Base-by-base conservation (phyloP, 768 basidiomycete genomes). In the Punctularia strigosozonata region DNA sequence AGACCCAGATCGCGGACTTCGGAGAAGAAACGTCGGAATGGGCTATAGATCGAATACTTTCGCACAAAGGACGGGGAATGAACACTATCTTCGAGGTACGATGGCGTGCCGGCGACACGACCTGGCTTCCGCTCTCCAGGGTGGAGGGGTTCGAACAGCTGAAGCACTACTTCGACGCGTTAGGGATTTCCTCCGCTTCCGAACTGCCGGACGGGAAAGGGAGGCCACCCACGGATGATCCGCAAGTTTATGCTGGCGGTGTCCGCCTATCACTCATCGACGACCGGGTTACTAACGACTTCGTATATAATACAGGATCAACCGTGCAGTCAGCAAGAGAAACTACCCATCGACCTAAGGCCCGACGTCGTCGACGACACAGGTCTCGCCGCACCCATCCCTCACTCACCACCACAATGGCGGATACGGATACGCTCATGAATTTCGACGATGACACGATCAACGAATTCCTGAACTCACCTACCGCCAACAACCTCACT, bases 121-220 rank as follows among this genome's bases (percentile, higher is more conserved):
- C 54, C 13, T 66, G 64, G 64, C 18, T 61, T 17, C 48, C 52
- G 1, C 57, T 50, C 28, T n/a, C 34, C 6, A 42, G 52, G 25
- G 45, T 61, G 0, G 31, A 33, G 8, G 48, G 52, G 12, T 31
- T 60, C 0, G 39, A 48, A 0, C 52, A 51, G 0, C 31, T 62
- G 4, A 18, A 33, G 0, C 40, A 46, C 3, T 65, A 65, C 43
- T 44, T 61, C 0, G 53, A 62, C 5, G 39, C 54, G 1, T 22
- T 56, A n/a, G 62, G 59, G 0, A 42, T 55, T 22, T n/a, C 21
- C 12, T 8, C 34, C 13, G 15, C 42, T 43, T 7, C 12, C 24
- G 34, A 37, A 10, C 38, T 48, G 17, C 36, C 33, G 17, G 34
- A 22, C 17, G 39, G 25, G 2, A 20, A 2, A 6, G 28, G 39